Evolutionary conservation across 2,329 filamentous ascomycete species (phyloP).

Genomic region (Paraphaeosphaeria sporulosa): DNA sequence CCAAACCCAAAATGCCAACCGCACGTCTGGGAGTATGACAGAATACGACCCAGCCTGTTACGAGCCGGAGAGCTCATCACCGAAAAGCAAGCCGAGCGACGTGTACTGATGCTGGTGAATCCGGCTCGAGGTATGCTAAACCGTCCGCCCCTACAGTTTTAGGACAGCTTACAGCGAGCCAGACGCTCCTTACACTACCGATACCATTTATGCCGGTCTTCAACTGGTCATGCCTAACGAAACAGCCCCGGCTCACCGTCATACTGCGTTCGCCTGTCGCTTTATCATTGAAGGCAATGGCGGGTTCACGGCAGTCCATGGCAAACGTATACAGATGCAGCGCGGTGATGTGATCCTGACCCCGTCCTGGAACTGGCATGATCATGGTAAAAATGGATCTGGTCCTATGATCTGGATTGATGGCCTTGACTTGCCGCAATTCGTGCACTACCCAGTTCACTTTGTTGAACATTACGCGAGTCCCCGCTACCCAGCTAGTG

Average conservation of each 20-base stretch:
- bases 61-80: constrained; percentile 47
- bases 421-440: constrained; percentile 62
- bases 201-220: constrained; percentile 65
- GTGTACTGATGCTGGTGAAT: constrained; percentile 54
- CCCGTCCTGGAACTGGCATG: constrained; percentile 64
- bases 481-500: constrained; percentile 58
- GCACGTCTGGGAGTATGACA: constrained; percentile 46
- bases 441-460: constrained; percentile 60
- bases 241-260: constrained; percentile 62
- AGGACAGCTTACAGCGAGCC: not conserved
- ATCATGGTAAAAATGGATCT: constrained; percentile 65
- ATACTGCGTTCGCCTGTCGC: constrained; percentile 63
- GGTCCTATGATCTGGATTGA: constrained; percentile 67
- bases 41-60: constrained; percentile 45
- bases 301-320: constrained; percentile 66
- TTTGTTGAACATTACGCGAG: constrained; percentile 62
- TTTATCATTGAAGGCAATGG: constrained; percentile 66
- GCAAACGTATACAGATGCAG: constrained; percentile 59
- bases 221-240: constrained; percentile 66
- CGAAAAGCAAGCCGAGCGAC: constrained; percentile 48
- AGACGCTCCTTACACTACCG: constrained; percentile 64
- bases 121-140: constrained; percentile 31
- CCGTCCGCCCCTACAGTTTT: not conserved
- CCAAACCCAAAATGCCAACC: constrained; percentile 56
- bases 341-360: constrained; percentile 66